phyloP scores from a whole-genome alignment of 768 basidiomycete genomes.

The Trametes maxima region DNA sequence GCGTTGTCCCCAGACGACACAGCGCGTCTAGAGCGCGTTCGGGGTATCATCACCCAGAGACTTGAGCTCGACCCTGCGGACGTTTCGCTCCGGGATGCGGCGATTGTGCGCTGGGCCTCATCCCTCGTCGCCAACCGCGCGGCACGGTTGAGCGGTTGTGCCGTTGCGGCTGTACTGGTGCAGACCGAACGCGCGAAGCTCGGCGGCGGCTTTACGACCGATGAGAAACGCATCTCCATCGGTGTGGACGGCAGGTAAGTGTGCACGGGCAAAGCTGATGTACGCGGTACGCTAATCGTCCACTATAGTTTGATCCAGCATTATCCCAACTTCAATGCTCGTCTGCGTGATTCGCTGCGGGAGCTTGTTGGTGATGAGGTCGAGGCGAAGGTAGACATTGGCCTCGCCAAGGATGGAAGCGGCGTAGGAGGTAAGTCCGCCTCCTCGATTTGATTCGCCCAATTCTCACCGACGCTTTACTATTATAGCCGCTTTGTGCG shows the following conservation, averaged over 20 bases:
- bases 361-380: constrained; percentile 77
- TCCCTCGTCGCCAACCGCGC: constrained; percentile 80
- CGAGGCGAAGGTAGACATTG: constrained; percentile 81
- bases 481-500: constrained; percentile 78
- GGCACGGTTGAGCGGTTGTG: constrained; percentile 80
- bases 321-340: constrained; percentile 84
- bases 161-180: constrained; percentile 81
- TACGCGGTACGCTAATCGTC: background rate
- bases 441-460: background rate
- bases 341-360: constrained; percentile 74
- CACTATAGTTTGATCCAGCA: constrained; percentile 80
- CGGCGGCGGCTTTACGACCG: constrained; percentile 35
- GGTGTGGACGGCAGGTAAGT: constrained; percentile 92
- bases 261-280: too few relatives aligned
- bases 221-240: constrained; percentile 59
- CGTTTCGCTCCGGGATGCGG: constrained; percentile 47
- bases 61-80: constrained; percentile 60
- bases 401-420: constrained; percentile 95
- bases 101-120: constrained; percentile 83
- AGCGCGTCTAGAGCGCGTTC: constrained; percentile 54
- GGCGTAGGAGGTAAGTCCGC: constrained; percentile 86
- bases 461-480: constrained; percentile 9
- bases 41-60: constrained; percentile 59
- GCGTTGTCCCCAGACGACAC: constrained; percentile 24
- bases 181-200: constrained; percentile 76